Evolutionary conservation across 352 stramenopile genomes (phyloP).

Genomic region (Globisporangium spiculum): DNA sequence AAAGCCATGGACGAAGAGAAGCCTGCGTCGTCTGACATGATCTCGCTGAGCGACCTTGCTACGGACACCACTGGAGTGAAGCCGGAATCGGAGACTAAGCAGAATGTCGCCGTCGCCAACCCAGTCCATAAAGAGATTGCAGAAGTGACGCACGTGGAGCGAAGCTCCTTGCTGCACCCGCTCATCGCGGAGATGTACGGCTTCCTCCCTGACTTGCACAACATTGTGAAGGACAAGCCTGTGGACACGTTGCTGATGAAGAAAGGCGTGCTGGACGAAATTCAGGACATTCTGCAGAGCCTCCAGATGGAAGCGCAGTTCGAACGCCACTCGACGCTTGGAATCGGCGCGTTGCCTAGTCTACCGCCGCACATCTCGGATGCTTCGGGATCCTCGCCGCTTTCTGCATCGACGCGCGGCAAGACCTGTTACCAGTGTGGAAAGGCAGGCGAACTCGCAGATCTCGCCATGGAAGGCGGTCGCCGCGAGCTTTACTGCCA

Average conservation of each 20-base stretch:
- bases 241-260: constrained; percentile 59
- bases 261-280: constrained; percentile 75
- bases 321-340: constrained; percentile 67
- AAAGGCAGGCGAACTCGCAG: constrained; percentile 47
- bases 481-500: constrained; percentile 58
- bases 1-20: constrained; percentile 1
- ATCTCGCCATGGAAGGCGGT: constrained; percentile 44
- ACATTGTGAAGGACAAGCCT: constrained; percentile 53
- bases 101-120: neutral
- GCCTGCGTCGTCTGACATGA: constrained; percentile 15
- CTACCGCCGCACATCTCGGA: constrained; percentile 11
- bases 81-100: constrained; percentile 11
- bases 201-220: constrained; percentile 42
- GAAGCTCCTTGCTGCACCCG: constrained; percentile 40
- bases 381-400: constrained; percentile 6
- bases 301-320: constrained; percentile 81
- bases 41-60: constrained; percentile 12
- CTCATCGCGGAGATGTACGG: constrained; percentile 54
- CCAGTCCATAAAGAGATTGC: constrained; percentile 16
- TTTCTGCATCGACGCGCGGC: constrained; percentile 21
- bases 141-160: constrained; percentile 19
- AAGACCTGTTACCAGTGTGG: constrained; percentile 55
- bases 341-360: constrained; percentile 36
- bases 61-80: neutral
- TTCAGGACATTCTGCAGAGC: constrained; percentile 73